Conservation (phyloP, 2,329 filamentous ascomycete genomes). For the Fusarium solani-melongenae region DNA sequence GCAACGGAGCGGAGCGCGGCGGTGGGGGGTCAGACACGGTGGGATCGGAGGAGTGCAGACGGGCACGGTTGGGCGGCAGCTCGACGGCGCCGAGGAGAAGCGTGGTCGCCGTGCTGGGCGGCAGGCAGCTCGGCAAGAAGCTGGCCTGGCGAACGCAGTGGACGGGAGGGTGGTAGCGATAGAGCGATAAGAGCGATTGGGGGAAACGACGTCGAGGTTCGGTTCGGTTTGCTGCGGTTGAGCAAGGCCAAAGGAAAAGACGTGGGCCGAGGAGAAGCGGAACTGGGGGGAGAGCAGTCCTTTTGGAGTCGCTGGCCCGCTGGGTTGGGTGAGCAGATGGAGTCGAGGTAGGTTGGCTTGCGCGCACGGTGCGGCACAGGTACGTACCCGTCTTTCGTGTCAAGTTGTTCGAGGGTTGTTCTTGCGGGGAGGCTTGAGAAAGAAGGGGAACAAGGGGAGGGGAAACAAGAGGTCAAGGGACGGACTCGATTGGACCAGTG, state of each 20-base stretch:
- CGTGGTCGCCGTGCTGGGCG: conserved; percentile 18
- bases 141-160: conserved; percentile 1
- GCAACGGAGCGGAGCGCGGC: conserved; percentile 16
- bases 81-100: conserved; percentile 9
- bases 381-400: conserved; percentile 27
- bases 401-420: background rate
- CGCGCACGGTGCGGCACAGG: conserved; percentile 2
- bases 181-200: conserved; percentile 20
- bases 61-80: background rate
- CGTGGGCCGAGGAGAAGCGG: conserved; percentile 43
- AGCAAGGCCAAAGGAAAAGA: conserved; percentile 41
- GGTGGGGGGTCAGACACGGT: background rate
- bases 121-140: conserved; percentile 21
- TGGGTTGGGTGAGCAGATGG: conserved; percentile 32
- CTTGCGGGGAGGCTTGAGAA: background rate
- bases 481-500: background rate
- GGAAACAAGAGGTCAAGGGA: background rate
- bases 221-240: conserved; percentile 52
- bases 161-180: background rate
- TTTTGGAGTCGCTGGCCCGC: conserved; percentile 41
- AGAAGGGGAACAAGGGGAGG: background rate
- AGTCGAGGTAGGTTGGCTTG: background rate
- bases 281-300: conserved; percentile 35
- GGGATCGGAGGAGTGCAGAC: background rate
- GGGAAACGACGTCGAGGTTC: conserved; percentile 37